Base-by-base conservation (phyloP, 768 basidiomycete species). In the Russula dissimulans region DNA sequence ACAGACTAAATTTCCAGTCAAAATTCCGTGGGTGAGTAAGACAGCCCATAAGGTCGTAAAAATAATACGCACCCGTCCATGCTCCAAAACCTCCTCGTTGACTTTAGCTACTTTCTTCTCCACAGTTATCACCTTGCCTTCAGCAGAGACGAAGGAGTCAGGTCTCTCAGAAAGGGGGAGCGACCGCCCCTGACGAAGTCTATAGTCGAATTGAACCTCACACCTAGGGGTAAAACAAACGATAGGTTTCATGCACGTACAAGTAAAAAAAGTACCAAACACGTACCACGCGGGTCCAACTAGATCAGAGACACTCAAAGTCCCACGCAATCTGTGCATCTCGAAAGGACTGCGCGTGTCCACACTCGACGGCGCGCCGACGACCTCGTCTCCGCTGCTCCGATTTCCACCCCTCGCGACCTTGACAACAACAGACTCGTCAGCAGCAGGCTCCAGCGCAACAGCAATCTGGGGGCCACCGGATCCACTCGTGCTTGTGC, bases 131-230 rank as follows among this genome's bases (percentile, higher is more conserved):
- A 73, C 72, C 60, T 85, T 87, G 15, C 89, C 89, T 29, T 73
- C 69, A 14, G 74, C 74, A 26, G 85, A 80, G 4, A 71, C 69
- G 63, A 91, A 89, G 1, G 80, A 73, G 11, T 71, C 59, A 0
- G 87, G 87, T 18, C 88, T 78, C 10, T 71, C 59, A 18, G 73
- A 71, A 0, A 86, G 63, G 17, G 78, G 81, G 46, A 70, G 76
- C 46, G 75, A 72, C 22, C 86, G 77, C 59, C 73, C 74, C 60
- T 86, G 84, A 34, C 81, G 80, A 43, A 90, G 74, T 3, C 86
- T 81, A 67, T 91, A 91, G 65, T 91, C 87, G 68, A 81, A 83
- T 68, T 89, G 87, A 6, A 89, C 78, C 67, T 89, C 89, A 67
- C 89, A 91, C 89, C 89, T 89, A 41, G n/a, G 3, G 7, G 18